Evolutionary conservation across 2,329 filamentous ascomycete genomes (phyloP), one percentile per base, ranked within the genome.

Genomic region (Talaromyces pinophilus): DNA sequence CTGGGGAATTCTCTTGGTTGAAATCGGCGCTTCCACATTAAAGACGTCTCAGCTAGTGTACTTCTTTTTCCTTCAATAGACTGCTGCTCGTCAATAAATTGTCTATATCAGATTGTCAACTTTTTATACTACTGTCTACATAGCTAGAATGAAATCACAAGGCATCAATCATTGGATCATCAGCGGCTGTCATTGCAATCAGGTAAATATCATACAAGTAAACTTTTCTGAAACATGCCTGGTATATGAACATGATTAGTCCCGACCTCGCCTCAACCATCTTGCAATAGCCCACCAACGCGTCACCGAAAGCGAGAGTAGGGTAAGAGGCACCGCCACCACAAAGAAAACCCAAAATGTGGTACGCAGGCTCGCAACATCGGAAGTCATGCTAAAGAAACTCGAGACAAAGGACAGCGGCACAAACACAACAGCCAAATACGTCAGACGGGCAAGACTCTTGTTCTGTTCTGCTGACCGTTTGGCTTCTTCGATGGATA

Each of bases 311-410:
- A 60, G 35, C 10, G 57, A 42, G 3, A 60, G 40, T 11, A 60
- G 13, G 5, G 57, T 60, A 19, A 60, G 57, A 30, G 57, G 57
- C 38, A 60, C 57, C 5, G 57, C 57, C n/a, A 60, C 57, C 17
- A n/a, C 57, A 40, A 60, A 60, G 38, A 44, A 60, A n/a, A 60
- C 46, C 57, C 57, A 60, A 60, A 60, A 60, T 2, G 57, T 60
- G 17, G 57, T 60, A 25, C 28, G 57, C 57, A 60, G 19, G 33
- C 57, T 60, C 57, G 57, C 22, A 46, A 60, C 6, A 33, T 63
- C 61, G 13, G 61, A 55, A 30, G 48, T 63, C 61, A 63, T 63
- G 22, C 61, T 63, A 19, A 63, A 55, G 52, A 63, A 63, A 55
- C 61, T 63, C 11, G 61, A 63, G 40, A 63, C 61, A 44, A 63